phyloP scores from a whole-genome alignment of 2,329 filamentous ascomycete genomes.

The Aspergillus caelatus region DNA sequence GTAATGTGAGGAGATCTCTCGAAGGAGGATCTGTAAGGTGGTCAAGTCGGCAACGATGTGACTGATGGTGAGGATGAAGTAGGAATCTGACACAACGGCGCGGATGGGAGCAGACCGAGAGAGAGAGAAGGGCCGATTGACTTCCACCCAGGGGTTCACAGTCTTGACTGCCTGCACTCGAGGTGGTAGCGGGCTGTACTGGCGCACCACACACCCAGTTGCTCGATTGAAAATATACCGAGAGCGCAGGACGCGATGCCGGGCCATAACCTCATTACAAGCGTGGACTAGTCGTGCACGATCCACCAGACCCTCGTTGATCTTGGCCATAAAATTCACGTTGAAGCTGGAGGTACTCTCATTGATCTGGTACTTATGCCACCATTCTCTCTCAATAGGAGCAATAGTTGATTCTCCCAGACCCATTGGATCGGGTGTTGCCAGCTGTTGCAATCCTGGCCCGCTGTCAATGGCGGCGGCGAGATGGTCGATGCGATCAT shows the following conservation, averaged over 20 bases:
- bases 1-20: neutral
- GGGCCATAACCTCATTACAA: conserved; percentile 6
- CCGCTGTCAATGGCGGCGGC: too few species aligned
- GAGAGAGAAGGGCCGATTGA: conserved; percentile 9
- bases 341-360: too few species aligned
- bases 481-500: too few species aligned
- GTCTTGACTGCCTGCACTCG: neutral
- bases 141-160: neutral
- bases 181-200: too few species aligned
- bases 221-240: neutral
- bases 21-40: neutral
- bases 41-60: conserved; percentile 8
- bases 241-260: conserved; percentile 7
- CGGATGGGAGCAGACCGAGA: neutral
- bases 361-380: too few species aligned
- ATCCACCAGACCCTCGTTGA: neutral
- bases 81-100: neutral
- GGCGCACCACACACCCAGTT: too few species aligned
- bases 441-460: too few species aligned
- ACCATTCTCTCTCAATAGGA: too few species aligned
- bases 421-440: too few species aligned
- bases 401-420: too few species aligned
- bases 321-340: too few species aligned
- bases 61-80: neutral
- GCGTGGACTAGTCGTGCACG: neutral